A percentile compares a stretch with the other conserved stretches of the same genome.
phyloP scores from a whole-genome alignment of 208 protist species.

The Trypanosoma platydactyli region DNA sequence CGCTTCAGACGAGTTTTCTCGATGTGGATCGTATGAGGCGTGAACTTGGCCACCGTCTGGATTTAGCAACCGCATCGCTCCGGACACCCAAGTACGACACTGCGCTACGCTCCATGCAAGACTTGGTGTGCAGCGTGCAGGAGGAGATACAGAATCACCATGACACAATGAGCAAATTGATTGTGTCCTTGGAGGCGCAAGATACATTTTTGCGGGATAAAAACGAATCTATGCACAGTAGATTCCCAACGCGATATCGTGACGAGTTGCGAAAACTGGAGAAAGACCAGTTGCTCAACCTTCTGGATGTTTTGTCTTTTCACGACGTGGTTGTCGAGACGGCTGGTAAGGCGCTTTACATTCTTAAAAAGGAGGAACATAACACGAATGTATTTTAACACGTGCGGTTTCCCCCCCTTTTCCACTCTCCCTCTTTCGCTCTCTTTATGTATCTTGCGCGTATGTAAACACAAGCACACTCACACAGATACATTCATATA shows the following conservation, averaged over 20 bases:
- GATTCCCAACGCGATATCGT: slow-evolving; percentile 65
- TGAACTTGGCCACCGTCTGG: slow-evolving; percentile 66
- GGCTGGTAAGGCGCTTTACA: slow-evolving; percentile 78
- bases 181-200: slow-evolving; percentile 76
- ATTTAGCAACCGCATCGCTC: slow-evolving; percentile 58
- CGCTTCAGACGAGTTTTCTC: slow-evolving; percentile 40
- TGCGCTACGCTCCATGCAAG: slow-evolving; percentile 68
- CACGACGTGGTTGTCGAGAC: slow-evolving; percentile 75
- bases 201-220: slow-evolving; percentile 68
- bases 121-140: slow-evolving; percentile 52
- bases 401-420: neutral
- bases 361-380: slow-evolving; percentile 51
- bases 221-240: slow-evolving; percentile 81
- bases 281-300: slow-evolving; percentile 76
- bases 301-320: slow-evolving; percentile 83
- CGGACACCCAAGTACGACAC: slow-evolving; percentile 79
- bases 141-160: slow-evolving; percentile 74
- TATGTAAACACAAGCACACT: neutral
- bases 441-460: neutral
- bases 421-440: slow-evolving; percentile 2
- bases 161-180: slow-evolving; percentile 66
- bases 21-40: slow-evolving; percentile 80
- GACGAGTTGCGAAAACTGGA: slow-evolving; percentile 63
- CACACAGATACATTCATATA: too few species aligned
- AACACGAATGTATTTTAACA: slow-evolving; percentile 56